Base-by-base conservation (phyloP, 202 grass and related monocot species). In the Alloteropsis angusta region DNA sequence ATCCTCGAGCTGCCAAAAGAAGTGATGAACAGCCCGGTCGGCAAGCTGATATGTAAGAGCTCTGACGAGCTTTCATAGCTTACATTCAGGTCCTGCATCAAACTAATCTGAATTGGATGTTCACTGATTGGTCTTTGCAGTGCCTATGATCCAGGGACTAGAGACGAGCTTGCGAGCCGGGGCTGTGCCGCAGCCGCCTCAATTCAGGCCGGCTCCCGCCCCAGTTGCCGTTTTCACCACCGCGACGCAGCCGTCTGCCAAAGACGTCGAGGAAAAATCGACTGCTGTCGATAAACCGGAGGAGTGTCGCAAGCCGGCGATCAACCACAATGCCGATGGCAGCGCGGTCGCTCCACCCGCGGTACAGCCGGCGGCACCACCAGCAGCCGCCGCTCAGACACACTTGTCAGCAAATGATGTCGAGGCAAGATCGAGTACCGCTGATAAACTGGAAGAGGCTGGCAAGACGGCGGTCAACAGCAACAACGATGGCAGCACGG, bases 131-230 rank as follows among this genome's bases (percentile, higher is more conserved):
- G 9, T 13, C 62, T 42, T 86, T 16, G 17, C 83, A 92, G 91
- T 92, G 69, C 85, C 91, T 1, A 97, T 94, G 91, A 90, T 94
- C 85, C 89, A 97, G 43, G 81, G 85, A 56, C 41, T 87, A 6
- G 94, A 94, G 55, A 87, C 91, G 64, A 90, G 85, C n/a, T 53
- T 92, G 75, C 72, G 79, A 59, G 82, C 81, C 1, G 85, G 89
- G 66, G 71, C 81, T 7, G 85, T 88, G 48, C 83, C 89, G 0
- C 89, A 90, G 76, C 83, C 83, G 37, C 87, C 85, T 22, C 94
- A 90, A 34, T 72, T 87, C 35, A 58, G 34, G 26, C 77, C 83
- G 30, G 22, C 68, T 76, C n/a, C 66, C 1, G 72, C 52, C 12
- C 49, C 70, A 0, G 2, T 11, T 9, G 5, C 59, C 25, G 4